A percentile compares a stretch with the other conserved stretches of the same genome.
Conservation (phyloP, 108 stramenopile genomes). For the Cylindrotheca fusiformis region DNA sequence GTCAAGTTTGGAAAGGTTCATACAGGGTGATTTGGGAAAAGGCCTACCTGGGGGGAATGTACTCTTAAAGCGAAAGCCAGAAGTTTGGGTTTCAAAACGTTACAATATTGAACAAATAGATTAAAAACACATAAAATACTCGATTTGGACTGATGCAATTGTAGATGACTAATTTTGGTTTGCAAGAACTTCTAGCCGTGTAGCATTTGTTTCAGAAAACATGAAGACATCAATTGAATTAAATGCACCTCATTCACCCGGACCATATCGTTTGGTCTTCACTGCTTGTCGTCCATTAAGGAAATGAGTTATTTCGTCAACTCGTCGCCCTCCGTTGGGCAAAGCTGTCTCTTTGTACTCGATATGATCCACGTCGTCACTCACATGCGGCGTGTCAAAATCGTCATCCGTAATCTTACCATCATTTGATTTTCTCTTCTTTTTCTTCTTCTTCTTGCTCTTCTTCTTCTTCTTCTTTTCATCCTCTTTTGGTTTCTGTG, state of each 20-base stretch:
- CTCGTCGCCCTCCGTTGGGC: constrained; percentile 12
- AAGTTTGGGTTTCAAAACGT: too few species aligned
- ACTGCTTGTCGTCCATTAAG: constrained; percentile 7
- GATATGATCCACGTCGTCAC: background rate
- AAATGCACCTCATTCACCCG: constrained; percentile 5
- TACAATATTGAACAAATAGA: too few species aligned
- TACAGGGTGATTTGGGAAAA: constrained; percentile 2
- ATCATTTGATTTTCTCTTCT: background rate
- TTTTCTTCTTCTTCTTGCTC: background rate
- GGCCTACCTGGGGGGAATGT: too few species aligned
- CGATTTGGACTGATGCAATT: too few species aligned
- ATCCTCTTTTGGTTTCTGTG: background rate
- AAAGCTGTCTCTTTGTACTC: constrained; percentile 12
- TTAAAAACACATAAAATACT: too few species aligned
- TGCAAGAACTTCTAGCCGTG: too few species aligned
- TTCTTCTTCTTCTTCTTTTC: background rate
- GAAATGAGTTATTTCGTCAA: constrained; percentile 12
- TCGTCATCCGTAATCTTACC: constrained; percentile 14
- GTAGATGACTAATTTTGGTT: too few species aligned
- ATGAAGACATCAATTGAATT: too few species aligned
- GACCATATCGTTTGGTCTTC: constrained; percentile 8
- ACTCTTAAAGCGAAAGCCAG: too few species aligned
- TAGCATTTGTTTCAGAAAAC: too few species aligned
- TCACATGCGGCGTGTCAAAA: constrained; percentile 2
- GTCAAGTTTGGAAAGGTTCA: constrained; percentile 23